These are phyloP conservation scores for Populus davidiana DNA, from an alignment of 345 rosid species.

Conservation along the genomic window DNA sequence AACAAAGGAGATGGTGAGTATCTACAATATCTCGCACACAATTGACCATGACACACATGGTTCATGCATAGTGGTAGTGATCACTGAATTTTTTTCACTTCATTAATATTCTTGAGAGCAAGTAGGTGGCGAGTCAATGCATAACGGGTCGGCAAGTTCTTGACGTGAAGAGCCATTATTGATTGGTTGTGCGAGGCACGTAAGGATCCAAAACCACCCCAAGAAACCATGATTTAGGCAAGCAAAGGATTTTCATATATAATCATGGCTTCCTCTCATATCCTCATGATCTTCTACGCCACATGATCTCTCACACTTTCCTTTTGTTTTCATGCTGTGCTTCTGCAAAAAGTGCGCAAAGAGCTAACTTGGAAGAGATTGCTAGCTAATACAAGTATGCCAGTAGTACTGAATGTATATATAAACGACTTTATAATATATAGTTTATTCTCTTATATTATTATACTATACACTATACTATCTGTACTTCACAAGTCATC, in stretches of 20 bases:
- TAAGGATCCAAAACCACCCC: constrained; percentile 7
- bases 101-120: neutral
- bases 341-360: constrained; percentile 1
- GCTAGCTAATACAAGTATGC: neutral
- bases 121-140: neutral
- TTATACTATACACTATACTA: neutral
- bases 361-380: constrained; percentile 12
- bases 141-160: constrained; percentile 31
- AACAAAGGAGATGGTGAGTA: neutral
- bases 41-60: neutral
- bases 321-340: neutral
- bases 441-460: neutral
- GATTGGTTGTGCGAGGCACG: constrained; percentile 35
- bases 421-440: constrained; percentile 6
- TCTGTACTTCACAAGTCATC: constrained; percentile 29
- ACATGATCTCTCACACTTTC: neutral
- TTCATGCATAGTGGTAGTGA: neutral
- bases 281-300: neutral
- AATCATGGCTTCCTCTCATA: constrained; percentile 7
- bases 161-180: constrained; percentile 17
- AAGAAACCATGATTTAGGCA: constrained; percentile 2
- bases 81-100: neutral
- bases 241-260: constrained; percentile 24
- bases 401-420: neutral
- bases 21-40: neutral